A percentile compares a stretch with the other conserved stretches of the same genome.
Evolutionary conservation across 306 rosid genomes (phyloP).

Genomic region (Acacia crassicarpa): DNA sequence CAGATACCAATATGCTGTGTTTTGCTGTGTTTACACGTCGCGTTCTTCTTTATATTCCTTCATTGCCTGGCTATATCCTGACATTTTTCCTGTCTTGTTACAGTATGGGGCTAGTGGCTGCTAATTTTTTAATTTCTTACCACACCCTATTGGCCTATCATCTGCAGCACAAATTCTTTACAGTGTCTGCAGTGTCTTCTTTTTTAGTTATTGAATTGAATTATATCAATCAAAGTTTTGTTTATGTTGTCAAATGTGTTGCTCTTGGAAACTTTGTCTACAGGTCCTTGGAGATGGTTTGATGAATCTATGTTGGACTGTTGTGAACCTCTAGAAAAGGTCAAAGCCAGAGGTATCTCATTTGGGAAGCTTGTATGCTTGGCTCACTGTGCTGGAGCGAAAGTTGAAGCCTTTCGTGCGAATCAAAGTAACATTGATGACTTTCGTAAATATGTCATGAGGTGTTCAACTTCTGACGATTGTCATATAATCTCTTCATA

Average conservation of each 20-base stretch:
- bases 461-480: constrained; percentile 71
- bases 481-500: constrained; percentile 86
- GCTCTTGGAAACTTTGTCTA: constrained; percentile 18
- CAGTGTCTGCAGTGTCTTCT: not conserved
- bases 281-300: constrained; percentile 99
- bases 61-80: not conserved
- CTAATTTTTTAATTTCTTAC: not conserved
- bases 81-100: not conserved
- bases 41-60: not conserved
- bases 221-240: not conserved
- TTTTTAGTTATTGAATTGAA: constrained; percentile 7
- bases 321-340: constrained; percentile 84
- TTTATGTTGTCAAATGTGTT: constrained; percentile 1
- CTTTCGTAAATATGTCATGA: constrained; percentile 64
- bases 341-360: constrained; percentile 81
- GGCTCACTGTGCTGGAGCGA: constrained; percentile 98
- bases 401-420: constrained; percentile 84
- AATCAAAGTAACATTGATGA: constrained; percentile 59
- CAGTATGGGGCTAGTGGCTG: not conserved
- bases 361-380: constrained; percentile 85
- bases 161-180: not conserved
- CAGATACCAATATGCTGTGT: not conserved
- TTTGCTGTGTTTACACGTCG: not conserved
- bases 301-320: constrained; percentile 98
- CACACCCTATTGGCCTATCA: not conserved